Conservation (phyloP, 2,329 filamentous ascomycete genomes). For the Aureobasidium subglaciale region DNA sequence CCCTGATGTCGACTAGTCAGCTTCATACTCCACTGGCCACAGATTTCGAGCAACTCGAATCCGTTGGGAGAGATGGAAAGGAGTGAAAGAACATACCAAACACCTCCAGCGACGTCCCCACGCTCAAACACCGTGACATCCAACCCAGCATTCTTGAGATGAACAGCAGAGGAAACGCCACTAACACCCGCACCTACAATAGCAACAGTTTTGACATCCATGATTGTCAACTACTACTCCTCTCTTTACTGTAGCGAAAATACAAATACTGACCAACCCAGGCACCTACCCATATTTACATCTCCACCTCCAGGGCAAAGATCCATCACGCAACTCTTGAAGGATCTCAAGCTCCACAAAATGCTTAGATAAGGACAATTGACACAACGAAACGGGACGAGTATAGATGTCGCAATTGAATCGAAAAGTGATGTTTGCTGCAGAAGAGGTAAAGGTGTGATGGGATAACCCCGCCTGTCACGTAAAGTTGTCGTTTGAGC, state of each 20-base stretch:
- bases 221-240: not conserved
- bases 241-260: not conserved
- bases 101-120: slow-evolving; percentile 45
- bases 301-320: not conserved
- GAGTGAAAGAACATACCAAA: slow-evolving; percentile 40
- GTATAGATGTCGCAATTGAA: slow-evolving; percentile 2
- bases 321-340: not conserved
- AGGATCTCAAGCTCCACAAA: too few species aligned
- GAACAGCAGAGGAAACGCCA: slow-evolving; percentile 41
- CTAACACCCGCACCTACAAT: slow-evolving; percentile 48
- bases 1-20: slow-evolving; percentile 29
- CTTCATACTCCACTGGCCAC: too few species aligned
- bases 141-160: slow-evolving; percentile 39
- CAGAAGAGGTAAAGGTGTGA: not conserved
- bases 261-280: not conserved
- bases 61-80: not conserved
- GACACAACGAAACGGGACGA: not conserved
- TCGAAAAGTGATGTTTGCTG: not conserved
- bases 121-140: slow-evolving; percentile 51
- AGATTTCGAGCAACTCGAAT: not conserved
- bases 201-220: slow-evolving; percentile 28
- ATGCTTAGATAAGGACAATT: too few species aligned
- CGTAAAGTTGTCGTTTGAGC: not conserved
- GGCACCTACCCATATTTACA: not conserved
- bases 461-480: not conserved